Base-by-base conservation (phyloP, 2,329 filamentous ascomycete genomes). In the Fusarium goolgardi region DNA sequence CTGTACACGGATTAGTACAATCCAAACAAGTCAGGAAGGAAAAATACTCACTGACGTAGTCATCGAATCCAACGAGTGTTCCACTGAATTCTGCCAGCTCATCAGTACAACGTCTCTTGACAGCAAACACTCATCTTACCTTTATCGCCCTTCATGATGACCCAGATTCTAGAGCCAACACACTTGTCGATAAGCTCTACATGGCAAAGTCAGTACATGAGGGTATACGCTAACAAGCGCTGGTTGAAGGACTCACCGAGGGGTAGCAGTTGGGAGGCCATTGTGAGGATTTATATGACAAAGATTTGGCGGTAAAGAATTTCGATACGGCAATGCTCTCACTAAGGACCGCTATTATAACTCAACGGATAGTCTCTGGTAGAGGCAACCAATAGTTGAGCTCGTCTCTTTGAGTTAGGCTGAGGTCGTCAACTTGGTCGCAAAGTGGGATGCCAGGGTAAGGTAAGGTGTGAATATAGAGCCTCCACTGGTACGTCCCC, bases 111-210 rank as follows among this genome's bases (percentile, higher is more conserved):
- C 23, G 32, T 44, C 41, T 18, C 18, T 47, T 31, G 12, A 54
- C 15, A 52, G 43, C 29, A 32, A 52, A 41, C 6, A 40, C 50
- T 52, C 34, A 51, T 16, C 66, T 37, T 29, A 97, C 96, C 96
- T 85, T 97, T 98, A 78, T 98, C 96, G 71, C 94, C 93, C 82
- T 99, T 99, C 96, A 99, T 99, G 75, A 99, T 89, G 68, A 99
- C 94, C 94, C 95, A 97, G 80, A 99, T 98, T 75, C 91, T 91
- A 55, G 94, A 98, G 65, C 96, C 96, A 71, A 99, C 94, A 78
- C 96, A 99, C 82, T 97, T 97, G 84, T 99, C 96, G 80, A 99
- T 98, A 78, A 99, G 89, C 82, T 99, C 96, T 97, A 76, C 20
- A 12, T 29, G 9, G 12, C 44, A 27, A 16, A 55, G 71, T 77